These are phyloP conservation scores for Cladosporium phlei DNA, from an alignment of 2,329 filamentous ascomycete species.

Conservation along the genomic window DNA sequence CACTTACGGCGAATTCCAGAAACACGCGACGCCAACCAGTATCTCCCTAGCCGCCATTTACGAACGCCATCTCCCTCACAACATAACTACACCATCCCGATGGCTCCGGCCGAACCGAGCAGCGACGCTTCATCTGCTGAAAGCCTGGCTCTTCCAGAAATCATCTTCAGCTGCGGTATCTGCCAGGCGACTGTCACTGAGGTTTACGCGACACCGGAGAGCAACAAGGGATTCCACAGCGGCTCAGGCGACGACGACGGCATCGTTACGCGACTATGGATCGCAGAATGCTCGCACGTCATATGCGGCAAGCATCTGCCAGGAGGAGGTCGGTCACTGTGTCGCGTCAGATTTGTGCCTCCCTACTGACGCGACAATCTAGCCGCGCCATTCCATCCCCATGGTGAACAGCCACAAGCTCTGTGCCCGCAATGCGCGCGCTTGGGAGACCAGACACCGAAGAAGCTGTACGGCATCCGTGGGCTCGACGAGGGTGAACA, in stretches of 20 bases:
- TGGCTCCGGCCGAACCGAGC: constrained; percentile 2
- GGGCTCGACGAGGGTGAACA: constrained; percentile 40
- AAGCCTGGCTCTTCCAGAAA: constrained; percentile 28
- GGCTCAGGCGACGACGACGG: constrained; percentile 29
- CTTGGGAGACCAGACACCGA: constrained; percentile 29
- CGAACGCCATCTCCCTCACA: constrained; percentile 3
- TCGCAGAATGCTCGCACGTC: constrained; percentile 47
- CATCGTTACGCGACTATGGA: constrained; percentile 42
- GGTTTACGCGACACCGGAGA: constrained; percentile 37
- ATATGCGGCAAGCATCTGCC: constrained; percentile 46
- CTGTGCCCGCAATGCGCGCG: constrained; percentile 44
- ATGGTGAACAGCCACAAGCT: constrained; percentile 37
- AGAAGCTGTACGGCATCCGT: constrained; percentile 42
- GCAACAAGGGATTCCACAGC: constrained; percentile 33
- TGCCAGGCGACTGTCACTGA: constrained; percentile 45
- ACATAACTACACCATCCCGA: constrained; percentile 14
- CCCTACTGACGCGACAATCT: background rate
- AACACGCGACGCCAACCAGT: too few species aligned
- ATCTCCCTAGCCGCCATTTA: background rate
- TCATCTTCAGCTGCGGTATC: constrained; percentile 47
- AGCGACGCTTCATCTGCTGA: constrained; percentile 1
- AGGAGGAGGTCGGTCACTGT: constrained; percentile 43
- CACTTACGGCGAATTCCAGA: constrained; percentile 1
- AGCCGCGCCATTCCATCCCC: constrained; percentile 45
- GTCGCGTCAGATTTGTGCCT: background rate